Conservation (phyloP, 306 rosid genomes). For the Begonia loranthoides region DNA sequence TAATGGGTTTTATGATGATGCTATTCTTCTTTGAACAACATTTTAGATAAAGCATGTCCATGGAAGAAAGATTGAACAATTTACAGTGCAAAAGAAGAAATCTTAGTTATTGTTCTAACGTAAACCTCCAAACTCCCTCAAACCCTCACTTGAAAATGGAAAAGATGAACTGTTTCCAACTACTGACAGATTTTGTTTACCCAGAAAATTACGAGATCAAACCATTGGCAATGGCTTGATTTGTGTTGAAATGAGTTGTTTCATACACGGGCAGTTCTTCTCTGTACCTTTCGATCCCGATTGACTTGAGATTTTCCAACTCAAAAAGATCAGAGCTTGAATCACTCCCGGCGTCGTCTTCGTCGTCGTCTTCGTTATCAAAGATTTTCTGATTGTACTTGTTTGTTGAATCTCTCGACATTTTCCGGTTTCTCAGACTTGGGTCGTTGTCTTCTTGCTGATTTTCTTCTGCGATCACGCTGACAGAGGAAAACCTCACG, state of each 20-base stretch:
- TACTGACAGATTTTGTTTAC: no score
- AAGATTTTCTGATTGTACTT: not conserved
- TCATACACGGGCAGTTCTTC: constrained; percentile 92
- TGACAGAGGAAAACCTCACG: constrained; percentile 74
- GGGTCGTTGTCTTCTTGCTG: no score
- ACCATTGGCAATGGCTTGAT: constrained; percentile 69
- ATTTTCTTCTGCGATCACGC: constrained; percentile 61
- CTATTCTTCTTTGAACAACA: no score
- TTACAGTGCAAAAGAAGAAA: no score
- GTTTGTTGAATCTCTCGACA: constrained; percentile 4
- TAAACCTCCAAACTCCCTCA: no score
- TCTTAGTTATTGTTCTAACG: no score
- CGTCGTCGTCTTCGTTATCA: constrained; percentile 25
- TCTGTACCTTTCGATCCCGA: constrained; percentile 81
- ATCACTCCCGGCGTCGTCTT: constrained; percentile 64
- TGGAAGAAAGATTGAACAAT: no score
- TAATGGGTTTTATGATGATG: no score
- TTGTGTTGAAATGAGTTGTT: constrained; percentile 68
- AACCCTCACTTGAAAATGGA: no score
- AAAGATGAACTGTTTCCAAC: no score
- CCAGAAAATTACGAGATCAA: constrained; percentile 53
- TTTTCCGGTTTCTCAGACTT: no score
- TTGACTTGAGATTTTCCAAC: constrained; percentile 68
- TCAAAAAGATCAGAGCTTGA: constrained; percentile 94
- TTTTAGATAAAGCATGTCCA: no score